These are phyloP conservation scores for Piedraia hortae DNA, from an alignment of 2,329 filamentous ascomycete genomes.

Conservation along the genomic window DNA sequence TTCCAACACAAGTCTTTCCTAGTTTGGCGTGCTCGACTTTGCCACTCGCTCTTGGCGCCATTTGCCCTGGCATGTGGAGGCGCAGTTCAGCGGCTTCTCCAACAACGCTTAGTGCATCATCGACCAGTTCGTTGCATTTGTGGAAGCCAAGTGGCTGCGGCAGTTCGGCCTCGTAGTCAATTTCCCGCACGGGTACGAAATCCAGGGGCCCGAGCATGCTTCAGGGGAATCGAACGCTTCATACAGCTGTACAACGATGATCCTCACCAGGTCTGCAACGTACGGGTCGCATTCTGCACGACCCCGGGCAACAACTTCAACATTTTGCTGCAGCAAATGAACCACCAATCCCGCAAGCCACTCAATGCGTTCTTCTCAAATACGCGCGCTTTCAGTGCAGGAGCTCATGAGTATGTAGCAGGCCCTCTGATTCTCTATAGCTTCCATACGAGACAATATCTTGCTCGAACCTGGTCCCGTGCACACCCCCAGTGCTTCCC, in stretches of 20 bases:
- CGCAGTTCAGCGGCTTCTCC: conserved; percentile 97
- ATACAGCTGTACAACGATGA: conserved; percentile 94
- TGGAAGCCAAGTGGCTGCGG: conserved; percentile 97
- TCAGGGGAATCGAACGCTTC: conserved; percentile 91
- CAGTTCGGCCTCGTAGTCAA: conserved; percentile 90
- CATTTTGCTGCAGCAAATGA: conserved; percentile 85
- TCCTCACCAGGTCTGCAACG: conserved; percentile 97
- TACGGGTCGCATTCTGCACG: conserved; percentile 97
- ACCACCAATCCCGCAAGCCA: conserved; percentile 96
- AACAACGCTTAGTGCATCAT: conserved; percentile 99
- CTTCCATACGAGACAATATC: no score
- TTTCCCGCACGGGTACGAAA: conserved; percentile 90
- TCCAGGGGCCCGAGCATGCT: conserved; percentile 93
- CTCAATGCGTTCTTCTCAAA: conserved; percentile 98
- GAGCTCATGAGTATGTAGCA: no score
- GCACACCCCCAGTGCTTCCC: no score
- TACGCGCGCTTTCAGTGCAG: no score
- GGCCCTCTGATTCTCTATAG: no score
- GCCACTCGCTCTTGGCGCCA: conserved; percentile 87
- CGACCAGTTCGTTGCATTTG: conserved; percentile 93
- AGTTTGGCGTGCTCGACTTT: conserved; percentile 60
- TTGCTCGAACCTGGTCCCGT: no score
- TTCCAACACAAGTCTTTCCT: conserved; percentile 69
- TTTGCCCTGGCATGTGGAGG: conserved; percentile 96
- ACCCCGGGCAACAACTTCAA: conserved; percentile 90